phyloP scores from a whole-genome alignment of 2,329 filamentous ascomycete genomes.

The Cladophialophora chaetospira region DNA sequence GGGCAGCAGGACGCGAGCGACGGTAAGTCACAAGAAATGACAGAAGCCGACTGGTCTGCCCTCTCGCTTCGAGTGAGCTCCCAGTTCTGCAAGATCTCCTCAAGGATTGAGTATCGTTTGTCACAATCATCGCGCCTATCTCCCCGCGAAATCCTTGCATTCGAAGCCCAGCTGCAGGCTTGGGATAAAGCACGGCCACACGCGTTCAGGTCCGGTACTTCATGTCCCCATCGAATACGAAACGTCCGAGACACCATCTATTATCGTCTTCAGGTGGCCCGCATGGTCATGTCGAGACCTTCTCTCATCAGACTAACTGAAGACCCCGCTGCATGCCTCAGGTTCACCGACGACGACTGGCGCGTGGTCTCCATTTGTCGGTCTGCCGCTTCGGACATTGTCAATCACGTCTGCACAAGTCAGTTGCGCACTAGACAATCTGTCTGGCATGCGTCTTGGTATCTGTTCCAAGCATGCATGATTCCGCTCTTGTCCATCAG shows the following conservation, averaged over 20 bases:
- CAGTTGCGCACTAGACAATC: conserved; percentile 4
- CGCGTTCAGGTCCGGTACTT: not conserved
- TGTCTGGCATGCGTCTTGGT: conserved; percentile 8
- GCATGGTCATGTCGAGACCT: conserved; percentile 8
- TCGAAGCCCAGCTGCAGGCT: not conserved
- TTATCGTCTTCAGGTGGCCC: not conserved
- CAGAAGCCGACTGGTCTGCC: not conserved
- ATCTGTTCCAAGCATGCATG: conserved; percentile 12
- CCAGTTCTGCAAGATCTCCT: conserved; percentile 9
- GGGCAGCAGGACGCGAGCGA: not conserved
- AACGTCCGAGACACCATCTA: conserved; percentile 1
- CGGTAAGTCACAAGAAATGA: not conserved
- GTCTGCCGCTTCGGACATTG: not conserved
- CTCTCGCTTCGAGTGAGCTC: conserved; percentile 3
- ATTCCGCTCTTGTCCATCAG: conserved; percentile 5
- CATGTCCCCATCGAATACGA: conserved; percentile 1
- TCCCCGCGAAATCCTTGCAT: conserved; percentile 1
- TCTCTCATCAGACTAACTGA: conserved; percentile 13
- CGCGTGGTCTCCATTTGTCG: conserved; percentile 6
- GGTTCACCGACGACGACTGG: conserved; percentile 12
- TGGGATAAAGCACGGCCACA: conserved; percentile 2
- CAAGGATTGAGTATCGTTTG: not conserved
- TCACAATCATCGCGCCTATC: conserved; percentile 5
- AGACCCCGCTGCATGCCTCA: not conserved
- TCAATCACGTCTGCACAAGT: not conserved